These are phyloP conservation scores for barrel medic (Medicago truncatula) DNA, from an alignment of 306 rosid species.

Conservation along the genomic window DNA sequence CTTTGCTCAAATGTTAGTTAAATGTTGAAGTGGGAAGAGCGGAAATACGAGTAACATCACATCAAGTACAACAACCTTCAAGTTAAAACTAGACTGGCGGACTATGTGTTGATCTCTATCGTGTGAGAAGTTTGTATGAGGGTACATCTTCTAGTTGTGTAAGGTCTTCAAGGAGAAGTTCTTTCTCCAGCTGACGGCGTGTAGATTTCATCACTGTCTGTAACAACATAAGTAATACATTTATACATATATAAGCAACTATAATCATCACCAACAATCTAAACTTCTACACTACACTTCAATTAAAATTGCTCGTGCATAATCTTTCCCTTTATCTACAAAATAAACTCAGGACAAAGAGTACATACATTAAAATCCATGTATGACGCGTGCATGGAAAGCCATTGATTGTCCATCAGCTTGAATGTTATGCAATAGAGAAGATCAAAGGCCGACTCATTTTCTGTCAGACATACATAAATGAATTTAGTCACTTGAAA, in stretches of 20 bases:
- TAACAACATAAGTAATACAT: slow-evolving; percentile 36
- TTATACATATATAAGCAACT: slow-evolving; percentile 24
- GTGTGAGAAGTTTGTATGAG: slow-evolving; percentile 78
- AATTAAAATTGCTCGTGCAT: slow-evolving; percentile 3
- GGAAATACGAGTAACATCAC: slow-evolving; percentile 44
- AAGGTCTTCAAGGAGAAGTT: slow-evolving; percentile 79
- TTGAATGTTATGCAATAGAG: slow-evolving; percentile 98
- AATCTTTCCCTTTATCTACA: slow-evolving; percentile 22
- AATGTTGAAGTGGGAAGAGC: slow-evolving; percentile 45
- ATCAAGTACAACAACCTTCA: slow-evolving; percentile 62
- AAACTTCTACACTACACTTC: neutral
- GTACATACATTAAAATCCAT: slow-evolving; percentile 97
- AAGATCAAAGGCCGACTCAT: slow-evolving; percentile 88
- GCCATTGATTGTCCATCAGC: slow-evolving; percentile 99
- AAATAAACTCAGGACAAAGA: slow-evolving; percentile 32
- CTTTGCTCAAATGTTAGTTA: slow-evolving; percentile 48
- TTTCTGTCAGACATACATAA: slow-evolving; percentile 60
- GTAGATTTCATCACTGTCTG: slow-evolving; percentile 98
- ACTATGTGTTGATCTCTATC: slow-evolving; percentile 51
- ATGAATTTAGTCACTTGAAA: slow-evolving; percentile 36
- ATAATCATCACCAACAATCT: slow-evolving; percentile 33
- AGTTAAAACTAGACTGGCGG: slow-evolving; percentile 39
- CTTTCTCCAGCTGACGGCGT: slow-evolving; percentile 92
- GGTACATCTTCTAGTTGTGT: slow-evolving; percentile 86
- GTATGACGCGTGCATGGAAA: slow-evolving; percentile 93